Conservation (phyloP, 192 early-diverging fungal species). For the Coemansia asiatica region DNA sequence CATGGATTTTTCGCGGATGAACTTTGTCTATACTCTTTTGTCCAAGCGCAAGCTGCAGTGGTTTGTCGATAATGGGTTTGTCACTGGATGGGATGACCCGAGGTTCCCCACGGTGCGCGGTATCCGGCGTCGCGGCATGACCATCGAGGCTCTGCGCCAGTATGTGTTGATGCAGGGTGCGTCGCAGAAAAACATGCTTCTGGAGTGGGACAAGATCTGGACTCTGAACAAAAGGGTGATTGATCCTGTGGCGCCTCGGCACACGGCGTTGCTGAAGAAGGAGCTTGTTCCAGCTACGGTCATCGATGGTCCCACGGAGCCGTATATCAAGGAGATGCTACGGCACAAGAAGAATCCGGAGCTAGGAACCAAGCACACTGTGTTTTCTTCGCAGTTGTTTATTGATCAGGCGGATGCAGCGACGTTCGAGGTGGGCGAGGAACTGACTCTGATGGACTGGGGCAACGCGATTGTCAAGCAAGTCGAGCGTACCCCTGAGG, state of each 20-base stretch:
- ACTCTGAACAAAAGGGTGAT: constrained; percentile 93
- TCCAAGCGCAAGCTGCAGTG: constrained; percentile 98
- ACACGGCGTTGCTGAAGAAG: constrained; percentile 72
- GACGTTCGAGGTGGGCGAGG: constrained; percentile 77
- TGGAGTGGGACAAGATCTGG: constrained; percentile 99
- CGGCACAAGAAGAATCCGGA: constrained; percentile 98
- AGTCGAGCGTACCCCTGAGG: constrained; percentile 62
- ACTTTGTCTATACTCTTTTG: constrained; percentile 97
- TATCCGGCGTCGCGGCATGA: constrained; percentile 95
- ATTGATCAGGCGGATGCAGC: constrained; percentile 88
- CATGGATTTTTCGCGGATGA: constrained; percentile 93
- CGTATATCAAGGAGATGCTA: constrained; percentile 55
- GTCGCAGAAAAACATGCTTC: constrained; percentile 84
- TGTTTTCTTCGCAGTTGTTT: constrained; percentile 73
- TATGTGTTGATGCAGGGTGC: constrained; percentile 99
- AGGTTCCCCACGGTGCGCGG: constrained; percentile 88
- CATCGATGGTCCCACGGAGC: constrained; percentile 59
- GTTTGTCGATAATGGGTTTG: constrained; percentile 87
- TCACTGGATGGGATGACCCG: constrained; percentile 87
- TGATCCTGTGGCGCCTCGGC: constrained; percentile 91
- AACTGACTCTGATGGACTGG: constrained; percentile 99
- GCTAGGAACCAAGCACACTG: constrained; percentile 83
- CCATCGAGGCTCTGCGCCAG: constrained; percentile 92
- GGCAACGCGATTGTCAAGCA: constrained; percentile 90
- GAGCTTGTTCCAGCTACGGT: constrained; percentile 68